phyloP scores from a whole-genome alignment of 192 early-diverging fungal genomes.

The Coemansia sp. region DNA sequence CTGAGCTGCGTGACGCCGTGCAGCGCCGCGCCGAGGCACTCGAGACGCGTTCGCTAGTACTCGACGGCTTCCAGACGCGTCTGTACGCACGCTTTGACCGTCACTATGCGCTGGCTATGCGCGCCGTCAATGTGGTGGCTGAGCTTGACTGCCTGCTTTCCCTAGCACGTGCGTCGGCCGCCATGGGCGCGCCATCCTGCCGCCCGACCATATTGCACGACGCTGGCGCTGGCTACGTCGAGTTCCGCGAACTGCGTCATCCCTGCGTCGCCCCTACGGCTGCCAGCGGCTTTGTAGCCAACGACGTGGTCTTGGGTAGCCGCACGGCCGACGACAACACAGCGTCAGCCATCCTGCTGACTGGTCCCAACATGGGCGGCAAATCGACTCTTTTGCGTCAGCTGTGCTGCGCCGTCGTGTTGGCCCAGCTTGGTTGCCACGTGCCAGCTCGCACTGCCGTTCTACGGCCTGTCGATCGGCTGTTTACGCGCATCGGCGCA shows the following conservation, averaged over 20 bases:
- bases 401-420: constrained; percentile 89
- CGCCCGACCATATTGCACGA: constrained; percentile 78
- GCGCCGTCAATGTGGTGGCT: constrained; percentile 68
- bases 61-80: constrained; percentile 67
- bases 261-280: constrained; percentile 69
- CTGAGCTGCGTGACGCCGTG: constrained; percentile 61
- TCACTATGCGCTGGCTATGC: constrained; percentile 68
- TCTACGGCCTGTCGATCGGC: constrained; percentile 83
- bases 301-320: constrained; percentile 81
- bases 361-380: constrained; percentile 99
- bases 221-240: constrained; percentile 57
- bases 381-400: constrained; percentile 96
- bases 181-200: constrained; percentile 77
- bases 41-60: constrained; percentile 74
- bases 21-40: constrained; percentile 73
- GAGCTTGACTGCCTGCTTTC: constrained; percentile 86
- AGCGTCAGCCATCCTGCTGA: constrained; percentile 77
- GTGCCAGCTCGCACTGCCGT: constrained; percentile 79
- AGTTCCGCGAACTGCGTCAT: constrained; percentile 89
- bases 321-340: constrained; percentile 42
- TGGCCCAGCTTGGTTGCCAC: constrained; percentile 95
- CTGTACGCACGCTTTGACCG: constrained; percentile 86
- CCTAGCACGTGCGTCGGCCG: constrained; percentile 62
- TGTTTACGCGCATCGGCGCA: constrained; percentile 97
- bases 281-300: constrained; percentile 83